phyloP scores from a whole-genome alignment of 345 rosid genomes.

The Hibiscus tridactylites region DNA sequence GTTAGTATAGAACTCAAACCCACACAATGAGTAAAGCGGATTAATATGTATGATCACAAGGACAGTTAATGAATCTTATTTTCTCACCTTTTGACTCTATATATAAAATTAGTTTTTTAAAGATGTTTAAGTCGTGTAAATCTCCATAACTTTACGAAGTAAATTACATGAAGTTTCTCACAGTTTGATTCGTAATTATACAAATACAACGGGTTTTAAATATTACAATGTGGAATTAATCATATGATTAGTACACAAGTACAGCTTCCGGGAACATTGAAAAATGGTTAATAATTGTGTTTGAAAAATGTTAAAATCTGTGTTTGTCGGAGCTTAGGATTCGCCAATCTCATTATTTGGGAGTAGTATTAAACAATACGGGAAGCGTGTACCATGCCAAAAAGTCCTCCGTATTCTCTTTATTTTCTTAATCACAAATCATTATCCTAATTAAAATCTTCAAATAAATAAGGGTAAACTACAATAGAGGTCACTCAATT shows the following conservation, averaged over 20 bases:
- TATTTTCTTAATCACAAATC: neutral
- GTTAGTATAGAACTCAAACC: too few relatives aligned
- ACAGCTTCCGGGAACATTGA: neutral
- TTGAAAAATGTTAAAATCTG: neutral
- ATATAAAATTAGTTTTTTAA: too few relatives aligned
- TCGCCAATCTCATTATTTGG: neutral
- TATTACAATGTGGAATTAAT: too few relatives aligned
- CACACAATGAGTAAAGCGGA: too few relatives aligned
- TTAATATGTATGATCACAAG: too few relatives aligned
- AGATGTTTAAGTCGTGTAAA: neutral
- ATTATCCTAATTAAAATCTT: conserved; percentile 1
- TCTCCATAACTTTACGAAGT: too few relatives aligned
- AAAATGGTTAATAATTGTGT: neutral
- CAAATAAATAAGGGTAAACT: neutral
- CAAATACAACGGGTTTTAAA: too few relatives aligned
- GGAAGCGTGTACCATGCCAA: conserved; percentile 7
- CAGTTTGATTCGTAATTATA: too few relatives aligned
- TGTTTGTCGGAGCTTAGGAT: neutral
- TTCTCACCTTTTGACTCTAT: too few relatives aligned
- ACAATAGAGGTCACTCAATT: too few relatives aligned
- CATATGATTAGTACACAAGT: neutral
- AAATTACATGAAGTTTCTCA: neutral
- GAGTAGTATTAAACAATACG: neutral
- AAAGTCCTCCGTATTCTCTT: neutral
- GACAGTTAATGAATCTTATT: too few relatives aligned